These are phyloP conservation scores for Dactylella cylindrospora DNA, from an alignment of 2,329 filamentous ascomycete species.

Conservation along the genomic window DNA sequence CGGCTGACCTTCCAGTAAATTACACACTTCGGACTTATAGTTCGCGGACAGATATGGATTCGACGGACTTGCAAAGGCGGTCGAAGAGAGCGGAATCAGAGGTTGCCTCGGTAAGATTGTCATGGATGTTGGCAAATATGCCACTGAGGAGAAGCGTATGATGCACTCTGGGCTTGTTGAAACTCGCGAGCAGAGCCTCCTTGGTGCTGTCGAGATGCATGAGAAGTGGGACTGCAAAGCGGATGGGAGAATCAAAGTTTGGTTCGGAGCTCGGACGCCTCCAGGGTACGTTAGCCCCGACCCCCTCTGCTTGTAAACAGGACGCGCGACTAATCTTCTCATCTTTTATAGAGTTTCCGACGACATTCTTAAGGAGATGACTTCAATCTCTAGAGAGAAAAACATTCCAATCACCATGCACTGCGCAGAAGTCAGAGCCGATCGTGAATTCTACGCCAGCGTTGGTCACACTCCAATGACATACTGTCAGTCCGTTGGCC, in stretches of 20 bases:
- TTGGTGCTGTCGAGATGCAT: slow-evolving; percentile 51
- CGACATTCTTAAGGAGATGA: slow-evolving; percentile 51
- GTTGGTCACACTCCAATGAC: slow-evolving; percentile 53
- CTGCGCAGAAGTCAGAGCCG: slow-evolving; percentile 51
- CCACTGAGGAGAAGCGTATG: slow-evolving; percentile 53
- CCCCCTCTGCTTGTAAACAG: no score
- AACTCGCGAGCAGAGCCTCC: slow-evolving; percentile 50
- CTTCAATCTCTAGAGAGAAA: slow-evolving; percentile 49
- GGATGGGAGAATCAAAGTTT: slow-evolving; percentile 51
- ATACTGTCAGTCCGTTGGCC: slow-evolving; percentile 53
- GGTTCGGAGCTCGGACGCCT: slow-evolving; percentile 53
- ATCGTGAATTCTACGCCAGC: slow-evolving; percentile 50
- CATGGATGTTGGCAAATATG: slow-evolving; percentile 55
- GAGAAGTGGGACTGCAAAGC: slow-evolving; percentile 52
- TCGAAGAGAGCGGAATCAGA: slow-evolving; percentile 55
- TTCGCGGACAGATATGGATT: slow-evolving; percentile 57
- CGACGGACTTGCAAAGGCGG: slow-evolving; percentile 54
- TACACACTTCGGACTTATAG: slow-evolving; percentile 45
- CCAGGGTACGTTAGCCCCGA: slow-evolving; percentile 50
- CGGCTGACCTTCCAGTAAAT: slow-evolving; percentile 40
- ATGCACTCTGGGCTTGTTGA: slow-evolving; percentile 55
- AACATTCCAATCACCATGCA: slow-evolving; percentile 53
- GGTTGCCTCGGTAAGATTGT: slow-evolving; percentile 56
- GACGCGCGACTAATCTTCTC: background rate
- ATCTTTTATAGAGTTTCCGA: slow-evolving; percentile 49